Evolutionary conservation across 2,329 filamentous ascomycete species (phyloP), one percentile per base, ranked within the genome.

Genomic region (Xylaria hypoxylon): DNA sequence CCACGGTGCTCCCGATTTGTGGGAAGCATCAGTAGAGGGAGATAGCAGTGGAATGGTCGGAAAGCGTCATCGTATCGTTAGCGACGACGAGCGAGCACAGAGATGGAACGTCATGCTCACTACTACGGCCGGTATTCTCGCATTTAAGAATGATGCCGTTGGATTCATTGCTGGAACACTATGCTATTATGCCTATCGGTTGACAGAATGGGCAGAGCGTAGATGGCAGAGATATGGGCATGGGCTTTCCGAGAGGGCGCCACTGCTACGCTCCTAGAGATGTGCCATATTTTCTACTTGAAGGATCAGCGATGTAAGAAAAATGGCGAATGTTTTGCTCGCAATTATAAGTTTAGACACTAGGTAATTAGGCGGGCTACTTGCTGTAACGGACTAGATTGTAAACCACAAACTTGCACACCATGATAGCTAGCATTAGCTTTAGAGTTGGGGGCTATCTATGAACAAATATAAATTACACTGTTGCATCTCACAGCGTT

Each of bases 21-120:
- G 70, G 69, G 67, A 71, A 26, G 35, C 60, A 85, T 81, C 80
- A 8, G 77, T 77, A 7, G 77, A 76, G 77, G 85, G 65, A 73
- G 82, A 70, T 75, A 84, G 48, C 22, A 59, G 45, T 38, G 58
- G 62, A 40, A 55, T 59, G 50, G 28, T 31, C 15, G 50, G 44
- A 48, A 67, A 85, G 71, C 79, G 75, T 26, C 82, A 85, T 31
- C 82, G 85, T 22, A 80, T 84, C 7, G 77, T 92, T 2, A 87
- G 85, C 1, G 90, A 93, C 17, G 82, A 87, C 58, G 92, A 96
- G 79, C 86, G 89, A 51, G 86, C 86, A 62, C 88, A 93, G 77
- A 85, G 94, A 64, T 97, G 93, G 92, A 92, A 89, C 24, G 90
- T 97, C 0, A 96, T 97, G 94, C 84, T 97, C 65, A 90, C 94